These are phyloP conservation scores for Discostella pseudostelligera DNA, from an alignment of 108 stramenopile genomes.

Conservation along the genomic window DNA sequence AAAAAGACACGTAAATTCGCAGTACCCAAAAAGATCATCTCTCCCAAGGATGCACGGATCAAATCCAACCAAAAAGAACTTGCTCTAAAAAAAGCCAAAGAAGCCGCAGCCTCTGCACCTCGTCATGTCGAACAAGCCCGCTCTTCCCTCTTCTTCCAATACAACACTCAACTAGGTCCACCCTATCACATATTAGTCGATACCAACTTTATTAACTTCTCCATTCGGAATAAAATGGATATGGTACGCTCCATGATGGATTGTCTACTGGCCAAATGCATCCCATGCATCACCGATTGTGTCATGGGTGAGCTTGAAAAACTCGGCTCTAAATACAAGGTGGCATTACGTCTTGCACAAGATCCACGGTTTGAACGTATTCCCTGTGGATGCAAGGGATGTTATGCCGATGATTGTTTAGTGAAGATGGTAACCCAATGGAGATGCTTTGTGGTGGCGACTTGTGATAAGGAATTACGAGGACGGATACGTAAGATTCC, in stretches of 20 bases:
- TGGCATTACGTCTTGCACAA: constrained; percentile 96
- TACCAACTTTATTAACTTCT: constrained; percentile 99
- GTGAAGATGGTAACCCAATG: constrained; percentile 83
- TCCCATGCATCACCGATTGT: constrained; percentile 96
- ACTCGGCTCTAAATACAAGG: constrained; percentile 94
- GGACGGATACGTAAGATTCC: constrained; percentile 97
- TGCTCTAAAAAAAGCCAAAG: constrained; percentile 48
- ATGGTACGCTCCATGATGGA: constrained; percentile 99
- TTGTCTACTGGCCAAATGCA: constrained; percentile 98
- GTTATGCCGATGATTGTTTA: constrained; percentile 95
- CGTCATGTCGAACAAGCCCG: constrained; percentile 86
- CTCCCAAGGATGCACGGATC: constrained; percentile 88
- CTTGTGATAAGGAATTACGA: constrained; percentile 97
- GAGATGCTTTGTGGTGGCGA: constrained; percentile 99
- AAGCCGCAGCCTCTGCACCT: constrained; percentile 53
- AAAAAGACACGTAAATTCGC: constrained; percentile 94
- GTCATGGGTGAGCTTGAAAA: constrained; percentile 99
- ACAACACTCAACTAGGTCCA: constrained; percentile 97
- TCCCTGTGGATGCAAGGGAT: constrained; percentile 90
- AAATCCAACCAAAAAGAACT: constrained; percentile 66
- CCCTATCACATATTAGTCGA: constrained; percentile 98
- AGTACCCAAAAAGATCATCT: constrained; percentile 89
- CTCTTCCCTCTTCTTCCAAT: constrained; percentile 94
- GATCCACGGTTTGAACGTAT: constrained; percentile 96
- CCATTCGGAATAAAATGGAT: constrained; percentile 98